Conservation (phyloP, 225 moss, liverwort and hornwort genomes). For the Pleurozium schreberi region DNA sequence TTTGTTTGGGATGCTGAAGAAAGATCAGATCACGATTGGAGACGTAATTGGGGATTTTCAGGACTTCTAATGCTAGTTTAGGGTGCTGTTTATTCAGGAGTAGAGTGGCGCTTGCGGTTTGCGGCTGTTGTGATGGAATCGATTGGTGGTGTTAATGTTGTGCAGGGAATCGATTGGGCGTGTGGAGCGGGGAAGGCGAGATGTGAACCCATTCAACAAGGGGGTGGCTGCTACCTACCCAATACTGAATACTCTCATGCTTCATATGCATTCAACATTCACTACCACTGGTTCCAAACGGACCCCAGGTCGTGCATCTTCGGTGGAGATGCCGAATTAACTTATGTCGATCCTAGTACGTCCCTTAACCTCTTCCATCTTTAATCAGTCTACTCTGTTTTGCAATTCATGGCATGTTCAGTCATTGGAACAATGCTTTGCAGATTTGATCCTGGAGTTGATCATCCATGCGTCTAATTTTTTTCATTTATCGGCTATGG, state of each 20-base stretch:
- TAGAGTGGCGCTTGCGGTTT: background rate
- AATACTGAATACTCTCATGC: constrained; percentile 20
- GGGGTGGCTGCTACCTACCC: constrained; percentile 29
- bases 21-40: background rate
- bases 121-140: background rate
- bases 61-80: background rate
- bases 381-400: background rate
- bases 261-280: constrained; percentile 49
- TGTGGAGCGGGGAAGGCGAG: constrained; percentile 38
- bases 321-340: constrained; percentile 31
- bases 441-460: background rate
- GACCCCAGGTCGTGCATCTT: constrained; percentile 44
- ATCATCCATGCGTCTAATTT: background rate
- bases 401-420: background rate
- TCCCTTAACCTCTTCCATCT: background rate
- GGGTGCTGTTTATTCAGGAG: background rate
- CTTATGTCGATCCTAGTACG: constrained; percentile 35
- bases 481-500: background rate
- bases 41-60: background rate
- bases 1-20: background rate
- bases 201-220: constrained; percentile 27
- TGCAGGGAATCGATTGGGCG: constrained; percentile 47
- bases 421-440: background rate
- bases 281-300: constrained; percentile 45
- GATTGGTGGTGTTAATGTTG: background rate